A percentile compares a stretch with the other conserved stretches of the same genome.
Evolutionary conservation across 352 stramenopile genomes (phyloP).

Genomic region (Globisporangium middletonii): DNA sequence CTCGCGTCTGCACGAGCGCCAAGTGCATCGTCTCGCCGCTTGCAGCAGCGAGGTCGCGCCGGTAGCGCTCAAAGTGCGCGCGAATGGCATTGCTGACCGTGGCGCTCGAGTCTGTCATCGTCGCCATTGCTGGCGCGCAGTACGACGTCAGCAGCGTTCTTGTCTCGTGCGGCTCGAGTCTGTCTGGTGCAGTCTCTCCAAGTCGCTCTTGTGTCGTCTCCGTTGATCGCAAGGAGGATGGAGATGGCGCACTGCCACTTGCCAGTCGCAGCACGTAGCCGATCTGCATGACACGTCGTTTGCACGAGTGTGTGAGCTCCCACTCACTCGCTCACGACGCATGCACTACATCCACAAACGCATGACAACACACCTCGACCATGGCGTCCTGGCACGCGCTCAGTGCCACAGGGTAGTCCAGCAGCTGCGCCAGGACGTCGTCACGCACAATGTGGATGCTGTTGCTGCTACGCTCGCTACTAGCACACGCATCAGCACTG

Average conservation of each 20-base stretch:
- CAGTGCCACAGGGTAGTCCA: conserved; percentile 66
- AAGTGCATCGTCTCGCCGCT: too few relatives aligned
- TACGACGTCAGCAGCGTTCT: conserved; percentile 45
- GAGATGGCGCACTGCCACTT: not conserved
- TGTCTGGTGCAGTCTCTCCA: not conserved
- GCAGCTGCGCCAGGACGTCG: conserved; percentile 23
- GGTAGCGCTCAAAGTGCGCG: conserved; percentile 48
- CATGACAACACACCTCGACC: conserved; percentile 38
- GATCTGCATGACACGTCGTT: conserved; percentile 3
- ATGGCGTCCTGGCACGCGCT: conserved; percentile 49
- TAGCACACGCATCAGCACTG: not conserved
- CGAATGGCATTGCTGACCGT: conserved; percentile 12
- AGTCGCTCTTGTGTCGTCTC: not conserved
- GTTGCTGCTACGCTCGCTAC: too few relatives aligned
- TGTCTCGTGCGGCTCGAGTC: too few relatives aligned
- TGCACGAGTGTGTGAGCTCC: too few relatives aligned
- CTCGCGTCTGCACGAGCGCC: not conserved
- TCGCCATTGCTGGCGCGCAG: conserved; percentile 40
- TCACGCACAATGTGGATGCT: conserved; percentile 29
- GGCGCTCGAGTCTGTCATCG: not conserved
- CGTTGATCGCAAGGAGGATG: not conserved
- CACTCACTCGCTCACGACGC: not conserved
- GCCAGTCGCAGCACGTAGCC: not conserved
- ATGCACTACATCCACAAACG: not conserved
- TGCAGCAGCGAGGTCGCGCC: conserved; percentile 2